These are phyloP conservation scores for Suhomyces wounanorum DNA, from an alignment of 1,139 yeast genomes.

Conservation along the genomic window DNA sequence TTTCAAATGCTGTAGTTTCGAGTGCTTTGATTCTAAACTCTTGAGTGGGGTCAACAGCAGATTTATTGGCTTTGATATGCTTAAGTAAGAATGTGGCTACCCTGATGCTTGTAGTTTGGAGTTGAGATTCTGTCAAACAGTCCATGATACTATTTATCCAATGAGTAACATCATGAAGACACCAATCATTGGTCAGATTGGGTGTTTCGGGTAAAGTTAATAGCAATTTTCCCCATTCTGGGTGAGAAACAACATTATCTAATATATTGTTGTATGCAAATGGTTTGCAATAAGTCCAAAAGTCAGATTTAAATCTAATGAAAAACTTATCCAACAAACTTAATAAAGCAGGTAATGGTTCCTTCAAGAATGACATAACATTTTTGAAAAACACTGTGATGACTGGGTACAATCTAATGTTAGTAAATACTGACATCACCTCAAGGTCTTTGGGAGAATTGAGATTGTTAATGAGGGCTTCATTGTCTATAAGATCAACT, in stretches of 20 bases:
- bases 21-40: conserved; percentile 4
- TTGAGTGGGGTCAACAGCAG: background rate
- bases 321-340: conserved; percentile 48
- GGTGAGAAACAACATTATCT: conserved; percentile 52
- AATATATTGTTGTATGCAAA: conserved; percentile 53
- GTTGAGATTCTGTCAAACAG: conserved; percentile 42
- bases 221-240: conserved; percentile 30
- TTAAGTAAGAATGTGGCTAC: conserved; percentile 40
- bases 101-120: conserved; percentile 42
- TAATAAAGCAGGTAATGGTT: conserved; percentile 58
- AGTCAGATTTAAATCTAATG: conserved; percentile 35
- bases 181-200: conserved; percentile 8
- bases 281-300: conserved; percentile 57
- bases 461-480: conserved; percentile 41
- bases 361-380: conserved; percentile 49
- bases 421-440: conserved; percentile 37
- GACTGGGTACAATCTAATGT: conserved; percentile 47
- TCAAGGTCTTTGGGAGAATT: conserved; percentile 48
- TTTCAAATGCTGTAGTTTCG: conserved; percentile 15
- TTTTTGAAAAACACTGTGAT: conserved; percentile 50
- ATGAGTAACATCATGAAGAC: conserved; percentile 33
- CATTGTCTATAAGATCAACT: conserved; percentile 39
- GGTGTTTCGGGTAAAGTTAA: conserved; percentile 14
- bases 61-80: conserved; percentile 13
- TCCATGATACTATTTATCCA: conserved; percentile 46